Conservation (phyloP, 805 yeast species). For the Saturnispora serradocipensis region DNA sequence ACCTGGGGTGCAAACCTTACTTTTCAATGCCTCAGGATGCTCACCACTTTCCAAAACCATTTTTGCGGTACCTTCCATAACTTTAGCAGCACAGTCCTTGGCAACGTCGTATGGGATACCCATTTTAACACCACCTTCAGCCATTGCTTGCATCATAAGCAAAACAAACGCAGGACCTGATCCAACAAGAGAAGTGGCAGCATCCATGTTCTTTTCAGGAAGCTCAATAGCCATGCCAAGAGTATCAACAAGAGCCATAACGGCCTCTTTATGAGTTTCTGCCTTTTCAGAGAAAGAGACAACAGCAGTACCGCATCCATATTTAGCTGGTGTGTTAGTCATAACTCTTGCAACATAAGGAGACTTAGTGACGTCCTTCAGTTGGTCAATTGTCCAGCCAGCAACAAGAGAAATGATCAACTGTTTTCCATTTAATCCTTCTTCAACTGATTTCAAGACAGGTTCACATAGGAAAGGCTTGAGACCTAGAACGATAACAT, state of each 20-base stretch:
- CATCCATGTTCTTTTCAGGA: slow-evolving; percentile 93
- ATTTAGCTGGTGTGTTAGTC: slow-evolving; percentile 96
- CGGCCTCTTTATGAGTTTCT: slow-evolving; percentile 36
- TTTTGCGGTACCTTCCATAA: slow-evolving; percentile 86
- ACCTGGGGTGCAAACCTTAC: slow-evolving; percentile 92
- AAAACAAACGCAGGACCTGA: slow-evolving; percentile 95
- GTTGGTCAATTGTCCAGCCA: slow-evolving; percentile 78
- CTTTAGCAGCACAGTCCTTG: slow-evolving; percentile 81
- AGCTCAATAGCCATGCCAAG: slow-evolving; percentile 60
- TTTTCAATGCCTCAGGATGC: slow-evolving; percentile 83
- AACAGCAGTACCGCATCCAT: slow-evolving; percentile 90
- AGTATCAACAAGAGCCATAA: slow-evolving; percentile 46
- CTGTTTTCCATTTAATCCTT: slow-evolving; percentile 30
- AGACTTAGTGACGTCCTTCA: slow-evolving; percentile 36
- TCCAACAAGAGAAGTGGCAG: slow-evolving; percentile 90
- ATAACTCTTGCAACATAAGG: slow-evolving; percentile 76
- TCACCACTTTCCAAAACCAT: slow-evolving; percentile 76
- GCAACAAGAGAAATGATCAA: slow-evolving; percentile 74
- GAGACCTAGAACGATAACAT: slow-evolving; percentile 72
- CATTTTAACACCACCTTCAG: slow-evolving; percentile 91
- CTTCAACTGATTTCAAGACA: slow-evolving; percentile 44
- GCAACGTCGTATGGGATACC: slow-evolving; percentile 86
- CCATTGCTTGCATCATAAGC: slow-evolving; percentile 80
- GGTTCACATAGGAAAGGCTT: slow-evolving; percentile 72
- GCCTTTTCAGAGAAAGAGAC: slow-evolving; percentile 60